Evolutionary conservation across 2,329 filamentous ascomycete species (phyloP).

Genomic region (Fusarium zealandicum): DNA sequence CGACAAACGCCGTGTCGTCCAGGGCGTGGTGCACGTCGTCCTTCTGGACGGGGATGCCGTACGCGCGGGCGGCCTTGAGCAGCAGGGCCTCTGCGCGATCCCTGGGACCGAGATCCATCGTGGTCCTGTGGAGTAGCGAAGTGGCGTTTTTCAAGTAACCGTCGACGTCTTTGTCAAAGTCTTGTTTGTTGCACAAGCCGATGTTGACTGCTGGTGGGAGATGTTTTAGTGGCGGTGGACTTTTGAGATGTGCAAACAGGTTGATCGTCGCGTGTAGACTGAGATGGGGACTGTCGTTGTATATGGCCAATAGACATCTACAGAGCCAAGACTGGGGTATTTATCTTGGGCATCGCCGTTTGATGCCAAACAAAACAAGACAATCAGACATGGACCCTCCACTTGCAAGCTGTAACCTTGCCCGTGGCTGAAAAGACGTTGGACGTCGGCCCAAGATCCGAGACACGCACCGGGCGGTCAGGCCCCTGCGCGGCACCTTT

Average conservation of each 20-base stretch:
- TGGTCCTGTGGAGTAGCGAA: slow-evolving; percentile 45
- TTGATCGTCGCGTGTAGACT: too few relatives aligned
- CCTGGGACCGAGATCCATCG: slow-evolving; percentile 41
- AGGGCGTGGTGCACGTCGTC: slow-evolving; percentile 51
- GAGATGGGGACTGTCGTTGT: neutral
- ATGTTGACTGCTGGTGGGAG: slow-evolving; percentile 11
- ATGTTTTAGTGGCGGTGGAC: neutral
- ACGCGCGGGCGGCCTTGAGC: slow-evolving; percentile 43
- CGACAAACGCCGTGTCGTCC: slow-evolving; percentile 48
- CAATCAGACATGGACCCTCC: neutral
- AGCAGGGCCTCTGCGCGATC: slow-evolving; percentile 46
- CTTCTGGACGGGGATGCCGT: slow-evolving; percentile 44
- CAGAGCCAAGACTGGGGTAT: too few relatives aligned
- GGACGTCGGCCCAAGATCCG: slow-evolving; percentile 34
- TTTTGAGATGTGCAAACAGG: neutral
- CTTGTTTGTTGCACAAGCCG: slow-evolving; percentile 33
- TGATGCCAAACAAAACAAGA: slow-evolving; percentile 26
- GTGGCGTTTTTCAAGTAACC: slow-evolving; percentile 42
- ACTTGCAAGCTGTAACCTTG: too few relatives aligned
- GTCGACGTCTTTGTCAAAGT: slow-evolving; percentile 1
- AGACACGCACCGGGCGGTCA: slow-evolving; percentile 36
- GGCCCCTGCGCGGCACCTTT: slow-evolving; percentile 10
- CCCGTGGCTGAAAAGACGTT: slow-evolving; percentile 5
- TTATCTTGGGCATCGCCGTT: too few relatives aligned
- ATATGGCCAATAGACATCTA: too few relatives aligned